Evolutionary conservation across 148 eudicot genomes (phyloP).

Genomic region (Polygonum maritimum): DNA sequence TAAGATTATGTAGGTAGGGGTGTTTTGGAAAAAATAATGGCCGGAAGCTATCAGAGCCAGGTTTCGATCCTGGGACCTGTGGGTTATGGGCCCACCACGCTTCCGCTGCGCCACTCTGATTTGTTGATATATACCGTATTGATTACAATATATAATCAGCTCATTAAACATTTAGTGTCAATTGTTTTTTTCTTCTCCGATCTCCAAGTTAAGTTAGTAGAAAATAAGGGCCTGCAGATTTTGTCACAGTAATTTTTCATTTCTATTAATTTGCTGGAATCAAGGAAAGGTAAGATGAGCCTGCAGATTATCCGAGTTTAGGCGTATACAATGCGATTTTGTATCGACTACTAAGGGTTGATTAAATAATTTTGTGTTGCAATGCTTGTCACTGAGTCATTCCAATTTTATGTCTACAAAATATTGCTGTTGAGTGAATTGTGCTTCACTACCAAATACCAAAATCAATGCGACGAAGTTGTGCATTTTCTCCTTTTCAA

Average conservation of each 20-base stretch:
- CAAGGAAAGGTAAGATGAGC: not conserved
- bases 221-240: too few species aligned
- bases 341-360: too few species aligned
- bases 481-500: not conserved
- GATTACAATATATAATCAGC: not conserved
- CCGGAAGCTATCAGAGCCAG: slow-evolving; percentile 23
- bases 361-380: too few species aligned
- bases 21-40: not conserved
- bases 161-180: too few species aligned
- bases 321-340: not conserved
- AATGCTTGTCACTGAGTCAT: not conserved
- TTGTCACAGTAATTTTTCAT: too few species aligned
- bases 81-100: slow-evolving; percentile 33
- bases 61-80: slow-evolving; percentile 24
- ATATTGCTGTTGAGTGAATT: not conserved
- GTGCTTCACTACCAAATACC: not conserved
- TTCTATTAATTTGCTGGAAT: too few species aligned
- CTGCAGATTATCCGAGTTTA: not conserved
- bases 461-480: not conserved
- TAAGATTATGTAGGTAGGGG: too few species aligned
- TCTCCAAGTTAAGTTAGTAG: too few species aligned
- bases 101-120: slow-evolving; percentile 31
- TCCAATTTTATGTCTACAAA: not conserved
- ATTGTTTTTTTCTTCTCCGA: too few species aligned
- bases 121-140: not conserved